Evolutionary conservation across 2,329 filamentous ascomycete genomes (phyloP).

Genomic region (Venturiaceae sp.): DNA sequence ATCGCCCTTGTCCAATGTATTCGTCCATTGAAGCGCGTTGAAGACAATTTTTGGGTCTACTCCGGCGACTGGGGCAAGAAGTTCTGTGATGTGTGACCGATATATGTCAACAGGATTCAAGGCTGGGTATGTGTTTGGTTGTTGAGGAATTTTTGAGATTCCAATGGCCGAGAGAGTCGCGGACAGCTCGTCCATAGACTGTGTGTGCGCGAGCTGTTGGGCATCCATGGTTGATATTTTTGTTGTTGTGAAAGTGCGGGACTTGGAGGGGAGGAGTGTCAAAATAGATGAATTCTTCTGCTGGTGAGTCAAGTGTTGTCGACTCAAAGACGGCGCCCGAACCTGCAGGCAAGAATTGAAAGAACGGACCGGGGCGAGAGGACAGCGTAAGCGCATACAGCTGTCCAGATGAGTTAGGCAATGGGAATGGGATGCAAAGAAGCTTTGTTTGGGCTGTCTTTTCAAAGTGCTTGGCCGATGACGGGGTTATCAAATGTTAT

Average conservation of each 20-base stretch:
- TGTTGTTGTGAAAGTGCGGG: neutral
- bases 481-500: too few species aligned
- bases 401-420: too few species aligned
- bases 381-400: neutral
- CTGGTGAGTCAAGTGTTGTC: neutral
- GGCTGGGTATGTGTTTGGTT: slow-evolving; percentile 45
- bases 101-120: slow-evolving; percentile 73
- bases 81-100: slow-evolving; percentile 62
- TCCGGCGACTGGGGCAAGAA: slow-evolving; percentile 59
- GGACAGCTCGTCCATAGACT: slow-evolving; percentile 25
- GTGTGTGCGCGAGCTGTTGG: slow-evolving; percentile 1
- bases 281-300: neutral
- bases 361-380: neutral
- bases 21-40: slow-evolving; percentile 67
- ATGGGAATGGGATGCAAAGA: too few species aligned
- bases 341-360: slow-evolving; percentile 1
- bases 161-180: slow-evolving; percentile 25
- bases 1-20: slow-evolving; percentile 73
- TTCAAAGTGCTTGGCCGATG: too few species aligned
- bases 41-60: slow-evolving; percentile 60
- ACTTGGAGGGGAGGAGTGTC: neutral
- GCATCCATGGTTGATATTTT: slow-evolving; percentile 5
- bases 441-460: too few species aligned
- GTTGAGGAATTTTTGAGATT: slow-evolving; percentile 26
- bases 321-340: neutral